phyloP scores from a whole-genome alignment of 2,329 filamentous ascomycete species.

The Epichloe brachyelytri region DNA sequence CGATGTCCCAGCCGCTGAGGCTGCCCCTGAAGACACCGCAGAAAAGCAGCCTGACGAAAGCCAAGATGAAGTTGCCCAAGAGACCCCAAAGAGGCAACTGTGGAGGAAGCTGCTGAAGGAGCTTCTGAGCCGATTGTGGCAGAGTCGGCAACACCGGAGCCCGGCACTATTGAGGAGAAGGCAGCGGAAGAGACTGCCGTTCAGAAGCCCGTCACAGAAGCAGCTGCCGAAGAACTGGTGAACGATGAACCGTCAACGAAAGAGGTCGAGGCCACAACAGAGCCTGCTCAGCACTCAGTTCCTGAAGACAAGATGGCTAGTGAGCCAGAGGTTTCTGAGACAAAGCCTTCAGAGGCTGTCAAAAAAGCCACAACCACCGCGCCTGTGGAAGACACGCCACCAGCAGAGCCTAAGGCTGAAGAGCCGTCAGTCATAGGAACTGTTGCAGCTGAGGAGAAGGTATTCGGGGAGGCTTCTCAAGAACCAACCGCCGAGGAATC shows the following conservation, averaged over 20 bases:
- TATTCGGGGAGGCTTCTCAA: neutral
- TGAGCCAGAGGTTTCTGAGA: neutral
- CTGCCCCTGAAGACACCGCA: neutral
- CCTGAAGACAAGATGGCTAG: neutral
- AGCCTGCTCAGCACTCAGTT: neutral
- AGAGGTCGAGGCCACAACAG: neutral
- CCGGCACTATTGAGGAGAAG: neutral
- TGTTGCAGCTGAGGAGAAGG: neutral
- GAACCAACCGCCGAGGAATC: neutral
- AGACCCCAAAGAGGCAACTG: neutral
- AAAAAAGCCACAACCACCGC: neutral
- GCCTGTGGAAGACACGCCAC: neutral
- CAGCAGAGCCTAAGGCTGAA: neutral
- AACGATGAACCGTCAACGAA: neutral
- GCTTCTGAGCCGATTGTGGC: neutral
- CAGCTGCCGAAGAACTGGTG: neutral
- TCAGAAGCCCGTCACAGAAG: neutral
- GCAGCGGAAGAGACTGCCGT: neutral
- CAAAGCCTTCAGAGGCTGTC: neutral
- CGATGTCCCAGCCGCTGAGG: neutral
- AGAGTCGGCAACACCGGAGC: neutral
- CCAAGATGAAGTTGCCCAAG: constrained; percentile 1
- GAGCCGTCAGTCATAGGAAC: neutral
- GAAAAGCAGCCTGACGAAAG: neutral
- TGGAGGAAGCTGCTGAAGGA: neutral